These are phyloP conservation scores for Ascochyta clinopodiicola DNA, from an alignment of 2,329 filamentous ascomycete species.

Conservation along the genomic window DNA sequence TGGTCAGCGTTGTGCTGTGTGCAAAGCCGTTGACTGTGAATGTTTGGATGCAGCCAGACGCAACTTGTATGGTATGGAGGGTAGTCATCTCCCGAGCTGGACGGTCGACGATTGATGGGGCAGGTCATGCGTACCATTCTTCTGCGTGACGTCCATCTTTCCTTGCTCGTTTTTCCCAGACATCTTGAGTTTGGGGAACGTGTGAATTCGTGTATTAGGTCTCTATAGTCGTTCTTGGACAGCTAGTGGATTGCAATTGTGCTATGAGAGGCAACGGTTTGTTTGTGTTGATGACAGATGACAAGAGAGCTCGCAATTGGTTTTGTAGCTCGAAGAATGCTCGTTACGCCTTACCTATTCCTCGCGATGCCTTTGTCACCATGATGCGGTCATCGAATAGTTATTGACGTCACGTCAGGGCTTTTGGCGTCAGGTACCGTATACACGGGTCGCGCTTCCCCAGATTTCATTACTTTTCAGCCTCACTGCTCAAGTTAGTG, in stretches of 20 bases:
- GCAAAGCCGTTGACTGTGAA: not conserved
- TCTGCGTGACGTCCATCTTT: conserved; percentile 35
- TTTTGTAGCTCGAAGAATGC: conserved; percentile 5
- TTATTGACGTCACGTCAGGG: conserved; percentile 14
- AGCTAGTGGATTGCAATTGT: too few species aligned
- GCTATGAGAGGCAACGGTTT: not conserved
- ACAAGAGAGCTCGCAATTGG: not conserved
- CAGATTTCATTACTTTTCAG: not conserved
- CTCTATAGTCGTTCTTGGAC: not conserved
- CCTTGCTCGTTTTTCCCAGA: conserved; percentile 23
- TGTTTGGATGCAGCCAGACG: too few species aligned
- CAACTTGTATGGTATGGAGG: not conserved
- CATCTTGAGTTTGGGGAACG: conserved; percentile 16
- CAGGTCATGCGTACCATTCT: conserved; percentile 26
- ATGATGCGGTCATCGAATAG: conserved; percentile 18
- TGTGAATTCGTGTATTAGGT: not conserved
- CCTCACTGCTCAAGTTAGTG: not conserved
- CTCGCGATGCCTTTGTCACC: conserved; percentile 10
- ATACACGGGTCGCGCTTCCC: not conserved
- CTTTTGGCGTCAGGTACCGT: conserved; percentile 14
- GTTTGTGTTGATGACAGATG: not conserved
- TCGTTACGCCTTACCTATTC: conserved; percentile 8
- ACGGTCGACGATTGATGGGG: not conserved
- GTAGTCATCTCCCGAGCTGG: not conserved
- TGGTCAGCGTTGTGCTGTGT: not conserved